Evolutionary conservation across 208 protist genomes (phyloP).

Genomic region (Trypanosoma platydactyli): DNA sequence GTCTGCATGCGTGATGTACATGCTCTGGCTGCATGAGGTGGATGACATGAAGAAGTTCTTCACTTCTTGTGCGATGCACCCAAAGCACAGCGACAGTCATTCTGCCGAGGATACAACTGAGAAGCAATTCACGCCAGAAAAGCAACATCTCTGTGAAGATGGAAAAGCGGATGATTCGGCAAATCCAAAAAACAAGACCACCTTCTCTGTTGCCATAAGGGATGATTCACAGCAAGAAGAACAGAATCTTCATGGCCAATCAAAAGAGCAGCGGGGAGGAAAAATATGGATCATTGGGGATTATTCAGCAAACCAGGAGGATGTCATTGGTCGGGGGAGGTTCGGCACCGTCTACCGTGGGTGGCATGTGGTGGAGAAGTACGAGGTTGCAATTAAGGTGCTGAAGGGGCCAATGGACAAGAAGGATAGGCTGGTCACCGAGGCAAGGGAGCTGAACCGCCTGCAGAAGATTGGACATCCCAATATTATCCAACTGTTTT

Average conservation of each 20-base stretch:
- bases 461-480: constrained; percentile 38
- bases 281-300: constrained; percentile 7
- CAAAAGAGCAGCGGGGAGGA: background rate
- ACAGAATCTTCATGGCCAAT: background rate
- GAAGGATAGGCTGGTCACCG: constrained; percentile 16
- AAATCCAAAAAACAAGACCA: background rate
- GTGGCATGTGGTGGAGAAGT: constrained; percentile 15
- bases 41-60: constrained; percentile 2
- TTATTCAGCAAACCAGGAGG: constrained; percentile 17
- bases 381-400: constrained; percentile 54
- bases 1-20: background rate
- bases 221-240: background rate
- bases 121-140: background rate
- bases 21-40: background rate
- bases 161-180: background rate
- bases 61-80: background rate
- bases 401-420: constrained; percentile 9
- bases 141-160: background rate
- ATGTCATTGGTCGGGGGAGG: constrained; percentile 46
- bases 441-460: constrained; percentile 34
- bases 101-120: background rate
- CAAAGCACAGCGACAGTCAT: background rate
- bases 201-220: too few relatives aligned
- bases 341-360: constrained; percentile 65
- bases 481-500: constrained; percentile 30